These are phyloP conservation scores for Aspergillus ruber DNA, from an alignment of 2,329 filamentous ascomycete species.

Conservation along the genomic window DNA sequence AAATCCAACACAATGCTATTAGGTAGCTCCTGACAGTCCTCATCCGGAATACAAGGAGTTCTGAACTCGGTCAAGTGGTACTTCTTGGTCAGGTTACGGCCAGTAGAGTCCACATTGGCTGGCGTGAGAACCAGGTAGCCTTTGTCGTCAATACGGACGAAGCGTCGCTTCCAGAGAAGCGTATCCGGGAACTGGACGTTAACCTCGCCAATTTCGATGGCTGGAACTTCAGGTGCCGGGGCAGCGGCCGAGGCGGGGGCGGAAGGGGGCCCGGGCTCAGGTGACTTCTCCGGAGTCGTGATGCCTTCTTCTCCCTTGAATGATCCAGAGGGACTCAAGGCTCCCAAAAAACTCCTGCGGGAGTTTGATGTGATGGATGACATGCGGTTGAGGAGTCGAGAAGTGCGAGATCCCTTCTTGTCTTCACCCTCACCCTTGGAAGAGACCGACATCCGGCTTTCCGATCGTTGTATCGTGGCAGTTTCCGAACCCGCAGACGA, in stretches of 20 bases:
- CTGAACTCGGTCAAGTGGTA: conserved; percentile 84
- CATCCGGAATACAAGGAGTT: conserved; percentile 72
- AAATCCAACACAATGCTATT: conserved; percentile 69
- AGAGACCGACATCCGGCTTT: conserved; percentile 34
- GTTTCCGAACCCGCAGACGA: conserved; percentile 42
- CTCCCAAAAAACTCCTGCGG: conserved; percentile 42
- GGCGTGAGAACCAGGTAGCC: conserved; percentile 77
- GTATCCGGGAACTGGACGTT: conserved; percentile 98
- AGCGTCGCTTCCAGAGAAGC: conserved; percentile 90
- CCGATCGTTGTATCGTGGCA: conserved; percentile 25
- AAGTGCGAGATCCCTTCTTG: conserved; percentile 52
- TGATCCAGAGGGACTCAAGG: conserved; percentile 29
- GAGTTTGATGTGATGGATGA: conserved; percentile 51
- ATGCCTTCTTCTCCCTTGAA: conserved; percentile 29
- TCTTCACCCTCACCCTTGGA: conserved; percentile 41
- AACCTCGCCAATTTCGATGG: conserved; percentile 75
- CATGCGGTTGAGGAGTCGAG: conserved; percentile 61
- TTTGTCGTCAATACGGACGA: conserved; percentile 74
- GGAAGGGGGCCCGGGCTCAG: background rate
- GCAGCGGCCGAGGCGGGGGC: conserved; percentile 14
- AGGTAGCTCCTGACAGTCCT: conserved; percentile 86
- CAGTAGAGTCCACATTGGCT: conserved; percentile 55
- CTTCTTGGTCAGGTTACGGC: conserved; percentile 61
- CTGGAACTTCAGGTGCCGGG: conserved; percentile 31
- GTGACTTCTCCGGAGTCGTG: conserved; percentile 9